Conservation (phyloP, 2,329 filamentous ascomycete genomes). For the Pseudogymnoascus verrucosus region DNA sequence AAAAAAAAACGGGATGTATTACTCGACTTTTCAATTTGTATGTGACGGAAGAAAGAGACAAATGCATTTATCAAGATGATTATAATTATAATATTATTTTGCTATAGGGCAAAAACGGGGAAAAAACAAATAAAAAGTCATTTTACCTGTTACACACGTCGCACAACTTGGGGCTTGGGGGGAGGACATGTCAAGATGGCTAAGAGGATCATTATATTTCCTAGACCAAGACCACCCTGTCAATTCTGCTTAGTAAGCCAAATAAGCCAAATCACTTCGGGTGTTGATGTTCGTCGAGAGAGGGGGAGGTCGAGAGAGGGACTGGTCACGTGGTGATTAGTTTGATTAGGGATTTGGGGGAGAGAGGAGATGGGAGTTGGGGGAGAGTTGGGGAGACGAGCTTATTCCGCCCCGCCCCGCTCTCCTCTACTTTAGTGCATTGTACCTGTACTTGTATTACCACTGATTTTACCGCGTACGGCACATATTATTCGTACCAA, state of each 20-base stretch:
- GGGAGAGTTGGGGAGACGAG: background rate
- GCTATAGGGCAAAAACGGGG: background rate
- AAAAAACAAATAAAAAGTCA: background rate
- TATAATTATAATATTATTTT: background rate
- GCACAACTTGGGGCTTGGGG: background rate
- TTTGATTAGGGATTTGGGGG: background rate
- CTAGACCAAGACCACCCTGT: background rate
- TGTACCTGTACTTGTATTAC: background rate
- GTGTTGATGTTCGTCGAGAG: background rate
- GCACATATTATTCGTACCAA: background rate
- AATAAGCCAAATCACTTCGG: too few relatives aligned
- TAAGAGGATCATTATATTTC: background rate
- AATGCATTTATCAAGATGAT: background rate
- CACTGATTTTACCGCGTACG: background rate
- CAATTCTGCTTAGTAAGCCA: background rate
- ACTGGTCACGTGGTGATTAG: background rate
- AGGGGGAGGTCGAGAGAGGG: too few relatives aligned
- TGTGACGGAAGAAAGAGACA: background rate
- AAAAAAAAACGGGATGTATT: background rate
- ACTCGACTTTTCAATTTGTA: background rate
- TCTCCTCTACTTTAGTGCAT: background rate
- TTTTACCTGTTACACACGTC: background rate
- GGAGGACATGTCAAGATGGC: background rate
- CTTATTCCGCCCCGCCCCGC: conserved; percentile 4
- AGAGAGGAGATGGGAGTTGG: too few relatives aligned